phyloP scores from a whole-genome alignment of 2,329 filamentous ascomycete genomes.

The Aquanectria penicillioides region DNA sequence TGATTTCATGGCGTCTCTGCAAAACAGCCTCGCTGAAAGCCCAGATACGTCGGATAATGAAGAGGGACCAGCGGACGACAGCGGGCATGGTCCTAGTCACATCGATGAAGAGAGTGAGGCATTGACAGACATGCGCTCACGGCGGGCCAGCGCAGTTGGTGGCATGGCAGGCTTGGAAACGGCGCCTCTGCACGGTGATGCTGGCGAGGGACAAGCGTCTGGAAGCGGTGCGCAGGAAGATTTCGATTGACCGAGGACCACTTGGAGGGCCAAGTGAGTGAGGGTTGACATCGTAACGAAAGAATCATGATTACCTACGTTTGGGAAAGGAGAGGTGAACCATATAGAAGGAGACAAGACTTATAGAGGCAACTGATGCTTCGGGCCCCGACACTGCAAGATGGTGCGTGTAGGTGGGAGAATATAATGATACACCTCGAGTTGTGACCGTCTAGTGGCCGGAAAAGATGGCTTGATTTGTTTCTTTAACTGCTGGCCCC shows the following conservation, averaged over 20 bases:
- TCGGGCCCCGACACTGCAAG: not conserved
- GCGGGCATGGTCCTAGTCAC: slow-evolving; percentile 51
- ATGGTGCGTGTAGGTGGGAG: not conserved
- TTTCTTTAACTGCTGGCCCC: too few species aligned
- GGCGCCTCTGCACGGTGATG: slow-evolving; percentile 54
- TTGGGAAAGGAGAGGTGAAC: slow-evolving; percentile 19
- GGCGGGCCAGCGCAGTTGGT: slow-evolving; percentile 65
- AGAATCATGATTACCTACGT: slow-evolving; percentile 12
- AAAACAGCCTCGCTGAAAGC: slow-evolving; percentile 59
- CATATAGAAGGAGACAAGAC: slow-evolving; percentile 18
- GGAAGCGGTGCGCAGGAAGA: slow-evolving; percentile 47
- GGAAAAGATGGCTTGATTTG: too few species aligned
- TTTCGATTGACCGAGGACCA: slow-evolving; percentile 54
- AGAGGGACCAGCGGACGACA: slow-evolving; percentile 51
- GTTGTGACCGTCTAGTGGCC: too few species aligned
- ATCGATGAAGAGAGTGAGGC: slow-evolving; percentile 67
- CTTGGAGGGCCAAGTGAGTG: too few species aligned
- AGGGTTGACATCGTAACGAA: slow-evolving; percentile 3
- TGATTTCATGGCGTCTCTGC: slow-evolving; percentile 62
- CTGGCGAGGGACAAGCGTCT: slow-evolving; percentile 32
- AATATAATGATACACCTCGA: too few species aligned
- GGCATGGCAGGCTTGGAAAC: slow-evolving; percentile 59
- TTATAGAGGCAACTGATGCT: slow-evolving; percentile 5
- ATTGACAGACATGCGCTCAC: slow-evolving; percentile 59
- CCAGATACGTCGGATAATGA: slow-evolving; percentile 49